These are phyloP conservation scores for Ormosia emarginata DNA, from an alignment of 306 rosid genomes.

Conservation along the genomic window DNA sequence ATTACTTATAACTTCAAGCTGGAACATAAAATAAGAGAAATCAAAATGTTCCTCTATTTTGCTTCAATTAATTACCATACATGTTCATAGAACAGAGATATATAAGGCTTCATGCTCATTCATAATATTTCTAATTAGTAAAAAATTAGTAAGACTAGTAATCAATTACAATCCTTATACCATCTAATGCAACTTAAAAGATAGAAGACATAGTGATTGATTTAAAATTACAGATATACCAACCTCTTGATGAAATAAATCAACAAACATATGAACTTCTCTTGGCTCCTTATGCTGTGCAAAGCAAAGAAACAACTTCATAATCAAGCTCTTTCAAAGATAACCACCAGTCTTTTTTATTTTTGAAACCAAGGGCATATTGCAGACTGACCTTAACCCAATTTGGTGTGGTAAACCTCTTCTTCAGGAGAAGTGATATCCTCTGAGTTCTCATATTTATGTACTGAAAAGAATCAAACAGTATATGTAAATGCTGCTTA, in stretches of 20 bases:
- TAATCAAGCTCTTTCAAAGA: conserved; percentile 21
- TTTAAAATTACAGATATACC: conserved; percentile 28
- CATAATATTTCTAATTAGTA: neutral
- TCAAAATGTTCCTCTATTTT: conserved; percentile 6
- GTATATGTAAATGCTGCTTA: neutral
- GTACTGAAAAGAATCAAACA: conserved; percentile 56
- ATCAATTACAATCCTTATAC: neutral
- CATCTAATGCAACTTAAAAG: conserved; percentile 12
- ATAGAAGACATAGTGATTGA: neutral
- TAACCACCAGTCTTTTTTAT: neutral
- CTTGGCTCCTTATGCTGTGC: conserved; percentile 96
- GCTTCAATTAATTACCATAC: conserved; percentile 9
- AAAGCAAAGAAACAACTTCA: conserved; percentile 24
- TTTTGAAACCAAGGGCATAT: conserved; percentile 1
- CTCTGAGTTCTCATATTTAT: conserved; percentile 77
- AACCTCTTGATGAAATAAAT: conserved; percentile 91
- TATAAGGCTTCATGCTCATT: conserved; percentile 3
- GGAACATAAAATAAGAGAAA: conserved; percentile 27
- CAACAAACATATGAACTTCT: conserved; percentile 96
- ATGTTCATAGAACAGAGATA: conserved; percentile 1
- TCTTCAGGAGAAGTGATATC: conserved; percentile 78
- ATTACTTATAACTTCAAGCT: conserved; percentile 65
- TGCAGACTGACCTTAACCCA: conserved; percentile 90
- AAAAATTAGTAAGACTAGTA: neutral
- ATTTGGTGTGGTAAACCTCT: conserved; percentile 85